phyloP scores from a whole-genome alignment of 192 early-diverging fungal genomes.

The Coemansia sp. region DNA sequence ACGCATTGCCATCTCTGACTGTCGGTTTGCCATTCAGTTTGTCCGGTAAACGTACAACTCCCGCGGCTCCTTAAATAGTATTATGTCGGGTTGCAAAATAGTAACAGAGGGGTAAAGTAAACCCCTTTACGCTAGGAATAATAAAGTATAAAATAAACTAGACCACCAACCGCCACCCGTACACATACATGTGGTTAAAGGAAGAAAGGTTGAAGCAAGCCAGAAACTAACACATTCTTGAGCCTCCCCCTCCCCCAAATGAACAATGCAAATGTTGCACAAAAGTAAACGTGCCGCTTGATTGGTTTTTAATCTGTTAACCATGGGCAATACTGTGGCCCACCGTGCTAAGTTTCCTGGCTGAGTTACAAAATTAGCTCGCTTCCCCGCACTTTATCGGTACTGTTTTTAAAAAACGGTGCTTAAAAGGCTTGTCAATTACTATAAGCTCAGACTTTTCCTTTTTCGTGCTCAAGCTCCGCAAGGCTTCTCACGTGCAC shows the following conservation, averaged over 20 bases:
- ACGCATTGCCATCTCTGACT: slow-evolving; percentile 52
- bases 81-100: not conserved
- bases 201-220: not conserved
- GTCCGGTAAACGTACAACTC: not conserved
- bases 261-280: not conserved
- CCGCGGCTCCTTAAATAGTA: not conserved
- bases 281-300: not conserved
- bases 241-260: not conserved
- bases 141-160: not conserved
- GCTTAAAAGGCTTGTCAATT: too few species aligned
- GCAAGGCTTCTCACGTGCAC: too few species aligned
- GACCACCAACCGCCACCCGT: not conserved
- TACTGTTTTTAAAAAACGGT: too few species aligned
- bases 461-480: too few species aligned
- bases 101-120: not conserved
- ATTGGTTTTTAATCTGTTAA: not conserved
- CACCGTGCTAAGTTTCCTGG: too few species aligned
- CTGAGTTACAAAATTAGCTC: not conserved
- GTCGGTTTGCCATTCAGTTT: slow-evolving; percentile 27
- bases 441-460: too few species aligned
- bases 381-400: not conserved
- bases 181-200: not conserved
- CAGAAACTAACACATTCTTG: not conserved
- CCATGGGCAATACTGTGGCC: not conserved
- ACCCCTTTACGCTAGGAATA: not conserved